phyloP scores from a whole-genome alignment of 192 early-diverging fungal species.

The Gryganskiella cystojenkinii region DNA sequence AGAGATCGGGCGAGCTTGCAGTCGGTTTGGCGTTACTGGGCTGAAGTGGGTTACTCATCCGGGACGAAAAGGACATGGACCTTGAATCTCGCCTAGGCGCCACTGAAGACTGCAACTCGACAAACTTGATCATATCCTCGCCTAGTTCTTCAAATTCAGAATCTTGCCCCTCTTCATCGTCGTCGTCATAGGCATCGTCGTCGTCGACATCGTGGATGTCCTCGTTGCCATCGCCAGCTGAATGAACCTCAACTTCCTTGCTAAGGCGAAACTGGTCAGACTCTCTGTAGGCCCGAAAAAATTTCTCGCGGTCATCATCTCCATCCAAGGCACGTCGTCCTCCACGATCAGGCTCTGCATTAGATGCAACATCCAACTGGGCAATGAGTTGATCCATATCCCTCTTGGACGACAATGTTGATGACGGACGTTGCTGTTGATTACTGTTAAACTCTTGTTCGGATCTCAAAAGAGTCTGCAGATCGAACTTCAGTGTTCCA shows the following conservation, averaged over 20 bases:
- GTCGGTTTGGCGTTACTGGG: not conserved
- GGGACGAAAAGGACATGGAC: conserved; percentile 20
- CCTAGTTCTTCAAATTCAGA: conserved; percentile 48
- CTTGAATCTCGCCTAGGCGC: conserved; percentile 25
- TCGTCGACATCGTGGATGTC: conserved; percentile 8
- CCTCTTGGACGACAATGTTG: not conserved
- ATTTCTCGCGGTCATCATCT: conserved; percentile 18
- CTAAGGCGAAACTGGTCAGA: not conserved
- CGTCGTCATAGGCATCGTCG: too few species aligned
- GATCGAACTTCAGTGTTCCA: conserved; percentile 21
- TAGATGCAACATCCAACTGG: conserved; percentile 5
- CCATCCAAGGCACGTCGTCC: conserved; percentile 21
- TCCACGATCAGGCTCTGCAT: conserved; percentile 7
- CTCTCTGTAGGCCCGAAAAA: conserved; percentile 7
- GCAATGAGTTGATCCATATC: conserved; percentile 2
- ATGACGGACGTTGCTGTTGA: conserved; percentile 2
- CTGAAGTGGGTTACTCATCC: conserved; percentile 1
- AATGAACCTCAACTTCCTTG: not conserved
- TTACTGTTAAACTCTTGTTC: conserved; percentile 21
- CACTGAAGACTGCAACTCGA: conserved; percentile 35
- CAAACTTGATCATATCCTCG: conserved; percentile 53
- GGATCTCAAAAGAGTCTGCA: conserved; percentile 17
- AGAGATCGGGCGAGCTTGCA: conserved; percentile 25
- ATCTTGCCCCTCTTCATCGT: conserved; percentile 40
- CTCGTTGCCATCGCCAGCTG: not conserved